These are phyloP conservation scores for Sechiopsis laciniata DNA, from an alignment of 306 rosid species.

Conservation along the genomic window DNA sequence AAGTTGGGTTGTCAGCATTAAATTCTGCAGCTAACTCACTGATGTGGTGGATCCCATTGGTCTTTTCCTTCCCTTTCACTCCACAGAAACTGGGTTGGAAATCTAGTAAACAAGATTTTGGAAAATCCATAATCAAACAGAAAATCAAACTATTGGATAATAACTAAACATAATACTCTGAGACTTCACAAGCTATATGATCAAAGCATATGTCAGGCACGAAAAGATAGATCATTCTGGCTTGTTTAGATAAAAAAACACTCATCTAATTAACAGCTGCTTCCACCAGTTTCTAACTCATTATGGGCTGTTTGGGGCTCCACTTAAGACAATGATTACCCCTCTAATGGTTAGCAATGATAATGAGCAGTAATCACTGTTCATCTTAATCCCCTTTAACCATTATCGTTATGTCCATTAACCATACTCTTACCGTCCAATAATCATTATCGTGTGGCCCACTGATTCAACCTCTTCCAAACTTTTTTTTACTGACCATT, in stretches of 20 bases:
- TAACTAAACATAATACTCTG: slow-evolving; percentile 19
- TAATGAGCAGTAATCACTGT: too few species aligned
- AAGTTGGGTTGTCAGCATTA: slow-evolving; percentile 41
- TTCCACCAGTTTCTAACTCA: neutral
- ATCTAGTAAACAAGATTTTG: slow-evolving; percentile 21
- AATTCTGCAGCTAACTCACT: slow-evolving; percentile 41
- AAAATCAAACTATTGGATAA: slow-evolving; percentile 18
- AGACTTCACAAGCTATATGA: slow-evolving; percentile 6
- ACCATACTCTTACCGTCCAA: too few species aligned
- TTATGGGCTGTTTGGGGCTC: too few species aligned
- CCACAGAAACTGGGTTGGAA: slow-evolving; percentile 27
- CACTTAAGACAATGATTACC: too few species aligned
- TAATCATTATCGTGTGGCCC: too few species aligned
- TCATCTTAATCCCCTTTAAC: too few species aligned
- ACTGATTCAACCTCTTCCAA: too few species aligned
- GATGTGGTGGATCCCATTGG: slow-evolving; percentile 39
- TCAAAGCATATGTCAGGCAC: slow-evolving; percentile 6
- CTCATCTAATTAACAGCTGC: slow-evolving; percentile 1
- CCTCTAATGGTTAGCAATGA: too few species aligned
- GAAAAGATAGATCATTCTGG: slow-evolving; percentile 15
- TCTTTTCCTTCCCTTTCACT: slow-evolving; percentile 33
- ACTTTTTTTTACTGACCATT: too few species aligned
- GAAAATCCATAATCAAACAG: slow-evolving; percentile 11
- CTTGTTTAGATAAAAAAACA: slow-evolving; percentile 7
- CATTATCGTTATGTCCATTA: too few species aligned